Percentiles rank a stretch among this genome's conserved stretches.
phyloP scores from a whole-genome alignment of 2,329 filamentous ascomycete genomes.

The Pezicula radicicola region DNA sequence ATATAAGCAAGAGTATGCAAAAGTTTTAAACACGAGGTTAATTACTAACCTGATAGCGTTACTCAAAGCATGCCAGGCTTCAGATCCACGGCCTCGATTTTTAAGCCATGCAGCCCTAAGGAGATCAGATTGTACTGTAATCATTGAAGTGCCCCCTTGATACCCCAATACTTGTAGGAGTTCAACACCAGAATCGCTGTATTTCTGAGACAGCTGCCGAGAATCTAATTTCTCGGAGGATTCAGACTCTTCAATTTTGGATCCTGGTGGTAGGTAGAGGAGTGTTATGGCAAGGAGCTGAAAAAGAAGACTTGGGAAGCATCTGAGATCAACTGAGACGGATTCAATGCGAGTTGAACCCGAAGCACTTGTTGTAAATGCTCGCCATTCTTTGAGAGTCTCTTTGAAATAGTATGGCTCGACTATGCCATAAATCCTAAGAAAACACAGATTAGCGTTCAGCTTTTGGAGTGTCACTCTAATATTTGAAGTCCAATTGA shows the following conservation, averaged over 20 bases:
- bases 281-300: conserved; percentile 13
- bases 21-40: background rate
- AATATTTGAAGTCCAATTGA: too few relatives aligned
- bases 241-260: background rate
- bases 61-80: background rate
- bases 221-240: background rate
- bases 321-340: background rate
- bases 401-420: background rate
- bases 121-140: background rate
- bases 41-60: background rate
- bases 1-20: background rate
- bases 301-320: conserved; percentile 22
- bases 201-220: background rate
- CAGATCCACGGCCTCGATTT: background rate
- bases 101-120: background rate
- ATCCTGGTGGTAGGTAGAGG: background rate
- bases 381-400: background rate
- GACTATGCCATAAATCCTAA: background rate
- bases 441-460: background rate
- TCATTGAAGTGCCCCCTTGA: background rate
- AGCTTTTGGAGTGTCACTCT: too few relatives aligned
- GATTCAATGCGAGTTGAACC: background rate
- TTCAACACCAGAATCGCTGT: background rate
- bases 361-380: background rate
- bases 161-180: background rate